Percentiles rank a stretch among this genome's conserved stretches.
These are phyloP conservation scores for Nakaseomyces uthaithaninus DNA, from an alignment of 1,139 yeast genomes.

Conservation along the genomic window DNA sequence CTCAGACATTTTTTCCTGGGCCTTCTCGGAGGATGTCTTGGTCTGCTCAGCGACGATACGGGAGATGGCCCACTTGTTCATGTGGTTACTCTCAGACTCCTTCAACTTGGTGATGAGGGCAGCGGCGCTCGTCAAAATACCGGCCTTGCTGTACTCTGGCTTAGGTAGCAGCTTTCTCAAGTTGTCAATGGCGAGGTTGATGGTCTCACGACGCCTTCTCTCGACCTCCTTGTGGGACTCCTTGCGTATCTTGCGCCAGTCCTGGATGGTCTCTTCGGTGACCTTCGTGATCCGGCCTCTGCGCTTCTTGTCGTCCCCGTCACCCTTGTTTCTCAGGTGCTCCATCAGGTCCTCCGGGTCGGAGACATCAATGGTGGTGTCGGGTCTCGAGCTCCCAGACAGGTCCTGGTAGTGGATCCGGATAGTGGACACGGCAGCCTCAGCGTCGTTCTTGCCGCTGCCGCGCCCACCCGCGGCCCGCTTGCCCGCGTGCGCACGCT, in stretches of 20 bases:
- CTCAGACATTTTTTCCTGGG: slow-evolving; percentile 69
- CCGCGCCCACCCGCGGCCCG: slow-evolving; percentile 15
- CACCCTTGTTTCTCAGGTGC: slow-evolving; percentile 21
- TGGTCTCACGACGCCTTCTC: slow-evolving; percentile 87
- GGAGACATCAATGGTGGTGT: slow-evolving; percentile 5
- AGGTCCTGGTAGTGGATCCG: slow-evolving; percentile 5
- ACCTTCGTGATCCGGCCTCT: slow-evolving; percentile 23
- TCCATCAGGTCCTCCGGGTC: slow-evolving; percentile 15
- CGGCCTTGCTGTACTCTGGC: slow-evolving; percentile 85
- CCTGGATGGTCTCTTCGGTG: slow-evolving; percentile 45
- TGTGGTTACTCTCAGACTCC: slow-evolving; percentile 77
- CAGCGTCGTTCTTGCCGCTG: slow-evolving; percentile 36
- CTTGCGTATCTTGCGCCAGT: slow-evolving; percentile 79
- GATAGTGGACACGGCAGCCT: slow-evolving; percentile 20
- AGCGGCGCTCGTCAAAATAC: slow-evolving; percentile 77
- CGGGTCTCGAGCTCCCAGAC: slow-evolving; percentile 4
- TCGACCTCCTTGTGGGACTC: slow-evolving; percentile 97
- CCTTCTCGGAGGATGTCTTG: slow-evolving; percentile 65
- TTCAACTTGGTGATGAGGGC: slow-evolving; percentile 83
- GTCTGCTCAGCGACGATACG: slow-evolving; percentile 88
- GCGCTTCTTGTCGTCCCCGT: slow-evolving; percentile 12
- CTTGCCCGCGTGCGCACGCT: slow-evolving; percentile 8
- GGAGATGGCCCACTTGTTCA: slow-evolving; percentile 91
- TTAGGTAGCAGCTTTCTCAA: slow-evolving; percentile 75
- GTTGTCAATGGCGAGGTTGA: slow-evolving; percentile 81